Evolutionary conservation across 768 basidiomycete species (phyloP).

Genomic region (Leccinellum luteum): DNA sequence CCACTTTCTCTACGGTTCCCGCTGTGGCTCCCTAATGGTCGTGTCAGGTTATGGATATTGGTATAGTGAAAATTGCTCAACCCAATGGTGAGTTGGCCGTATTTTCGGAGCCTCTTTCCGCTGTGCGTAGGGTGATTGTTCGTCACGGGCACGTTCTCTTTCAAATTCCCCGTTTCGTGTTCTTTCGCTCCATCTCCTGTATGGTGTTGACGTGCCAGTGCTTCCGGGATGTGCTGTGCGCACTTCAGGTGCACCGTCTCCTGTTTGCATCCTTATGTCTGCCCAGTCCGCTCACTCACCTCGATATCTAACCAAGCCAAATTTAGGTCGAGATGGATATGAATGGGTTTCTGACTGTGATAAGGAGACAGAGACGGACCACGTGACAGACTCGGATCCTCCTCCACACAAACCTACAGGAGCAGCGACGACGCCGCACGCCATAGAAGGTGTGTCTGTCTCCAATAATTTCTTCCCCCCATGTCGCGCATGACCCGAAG

Average conservation of each 20-base stretch:
- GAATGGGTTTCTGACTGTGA: conserved; percentile 12
- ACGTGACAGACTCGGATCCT: conserved; percentile 28
- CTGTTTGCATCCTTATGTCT: conserved; percentile 1
- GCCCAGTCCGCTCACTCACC: neutral
- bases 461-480: conserved; percentile 29
- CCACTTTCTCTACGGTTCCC: conserved; percentile 10
- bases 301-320: conserved; percentile 3
- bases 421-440: conserved; percentile 1
- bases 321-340: conserved; percentile 4
- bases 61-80: conserved; percentile 16
- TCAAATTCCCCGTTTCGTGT: neutral
- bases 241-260: conserved; percentile 14
- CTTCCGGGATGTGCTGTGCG: neutral
- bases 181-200: neutral
- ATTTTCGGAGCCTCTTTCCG: conserved; percentile 2
- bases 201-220: conserved; percentile 12
- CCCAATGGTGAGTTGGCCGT: conserved; percentile 18
- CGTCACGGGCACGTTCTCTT: no score
- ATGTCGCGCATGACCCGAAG: conserved; percentile 17
- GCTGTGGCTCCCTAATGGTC: conserved; percentile 13
- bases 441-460: conserved; percentile 39
- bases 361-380: conserved; percentile 22
- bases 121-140: neutral
- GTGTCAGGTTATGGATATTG: conserved; percentile 13
- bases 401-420: conserved; percentile 25